phyloP scores from a whole-genome alignment of 1,284 basidiomycete species.

The Garcileccinum viscosum region DNA sequence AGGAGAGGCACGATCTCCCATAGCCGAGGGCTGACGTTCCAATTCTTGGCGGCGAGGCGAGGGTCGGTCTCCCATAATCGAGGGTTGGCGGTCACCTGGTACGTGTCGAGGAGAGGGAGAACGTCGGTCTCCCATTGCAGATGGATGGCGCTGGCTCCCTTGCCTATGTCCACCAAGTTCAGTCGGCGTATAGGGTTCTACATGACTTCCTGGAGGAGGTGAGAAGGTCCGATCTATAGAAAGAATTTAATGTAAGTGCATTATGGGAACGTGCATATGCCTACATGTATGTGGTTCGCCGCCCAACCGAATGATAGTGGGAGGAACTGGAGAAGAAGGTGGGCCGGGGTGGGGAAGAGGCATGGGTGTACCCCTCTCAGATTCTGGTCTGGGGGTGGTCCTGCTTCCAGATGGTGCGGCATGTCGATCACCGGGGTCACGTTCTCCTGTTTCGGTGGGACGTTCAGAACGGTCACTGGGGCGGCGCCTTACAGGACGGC shows the following conservation, averaged over 20 bases:
- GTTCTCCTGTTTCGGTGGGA: slow-evolving; percentile 25
- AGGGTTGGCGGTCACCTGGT: background rate
- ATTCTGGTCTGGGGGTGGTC: slow-evolving; percentile 13
- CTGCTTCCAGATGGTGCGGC: slow-evolving; percentile 17
- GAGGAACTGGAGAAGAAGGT: slow-evolving; percentile 32
- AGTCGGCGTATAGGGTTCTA: slow-evolving; percentile 17
- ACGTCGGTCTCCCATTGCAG: background rate
- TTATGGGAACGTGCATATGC: slow-evolving; percentile 7
- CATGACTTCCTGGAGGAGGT: slow-evolving; percentile 9
- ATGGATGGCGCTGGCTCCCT: background rate
- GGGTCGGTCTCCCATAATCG: background rate
- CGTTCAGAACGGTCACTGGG: slow-evolving; percentile 29
- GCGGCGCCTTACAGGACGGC: slow-evolving; percentile 9
- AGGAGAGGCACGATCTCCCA: no score
- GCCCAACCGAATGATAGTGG: slow-evolving; percentile 40
- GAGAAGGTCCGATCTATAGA: slow-evolving; percentile 25
- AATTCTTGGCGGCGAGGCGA: background rate
- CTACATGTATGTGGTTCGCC: slow-evolving; percentile 27
- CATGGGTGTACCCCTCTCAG: slow-evolving; percentile 9
- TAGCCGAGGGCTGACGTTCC: no score
- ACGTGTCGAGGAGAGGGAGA: slow-evolving; percentile 3
- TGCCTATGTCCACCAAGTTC: background rate
- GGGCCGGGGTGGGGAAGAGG: slow-evolving; percentile 8
- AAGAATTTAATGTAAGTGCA: slow-evolving; percentile 15
- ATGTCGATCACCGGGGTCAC: slow-evolving; percentile 19